Percentiles rank a stretch among this genome's conserved stretches.
Conservation (phyloP, 768 basidiomycete genomes). For the Tulasnella sp. region DNA sequence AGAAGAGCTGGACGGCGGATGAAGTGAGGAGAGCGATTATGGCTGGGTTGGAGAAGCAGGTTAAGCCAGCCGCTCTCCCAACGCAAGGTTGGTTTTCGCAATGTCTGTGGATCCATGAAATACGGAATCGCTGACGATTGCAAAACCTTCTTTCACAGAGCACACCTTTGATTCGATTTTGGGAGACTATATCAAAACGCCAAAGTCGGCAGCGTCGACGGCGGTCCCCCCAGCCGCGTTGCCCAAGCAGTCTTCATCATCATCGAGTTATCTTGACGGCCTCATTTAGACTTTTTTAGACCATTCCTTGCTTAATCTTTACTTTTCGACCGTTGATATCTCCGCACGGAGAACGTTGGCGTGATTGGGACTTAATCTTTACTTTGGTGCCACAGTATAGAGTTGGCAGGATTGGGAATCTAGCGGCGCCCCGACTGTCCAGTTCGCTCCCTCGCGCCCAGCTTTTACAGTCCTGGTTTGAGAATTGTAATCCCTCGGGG, state of each 20-base stretch:
- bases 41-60: slow-evolving; percentile 31
- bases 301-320: not conserved
- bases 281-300: slow-evolving; percentile 15
- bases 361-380: too few relatives aligned
- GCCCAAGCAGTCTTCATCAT: slow-evolving; percentile 2
- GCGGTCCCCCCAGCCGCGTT: slow-evolving; percentile 6
- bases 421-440: not conserved
- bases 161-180: slow-evolving; percentile 58
- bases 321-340: not conserved
- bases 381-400: too few relatives aligned
- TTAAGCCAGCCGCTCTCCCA: slow-evolving; percentile 36
- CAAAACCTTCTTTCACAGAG: not conserved
- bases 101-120: slow-evolving; percentile 30
- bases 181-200: slow-evolving; percentile 53
- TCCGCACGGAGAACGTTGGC: not conserved
- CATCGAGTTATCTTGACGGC: slow-evolving; percentile 21
- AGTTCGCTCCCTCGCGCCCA: not conserved
- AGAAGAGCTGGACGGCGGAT: slow-evolving; percentile 3
- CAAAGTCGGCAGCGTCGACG: slow-evolving; percentile 28
- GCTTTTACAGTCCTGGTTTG: not conserved
- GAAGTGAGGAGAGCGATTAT: slow-evolving; percentile 11
- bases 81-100: slow-evolving; percentile 34
- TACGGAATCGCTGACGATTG: slow-evolving; percentile 32
- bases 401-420: not conserved
- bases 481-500: not conserved